Conservation (phyloP, 495 filamentous ascomycete species). For the Trichoderma reesei region DNA sequence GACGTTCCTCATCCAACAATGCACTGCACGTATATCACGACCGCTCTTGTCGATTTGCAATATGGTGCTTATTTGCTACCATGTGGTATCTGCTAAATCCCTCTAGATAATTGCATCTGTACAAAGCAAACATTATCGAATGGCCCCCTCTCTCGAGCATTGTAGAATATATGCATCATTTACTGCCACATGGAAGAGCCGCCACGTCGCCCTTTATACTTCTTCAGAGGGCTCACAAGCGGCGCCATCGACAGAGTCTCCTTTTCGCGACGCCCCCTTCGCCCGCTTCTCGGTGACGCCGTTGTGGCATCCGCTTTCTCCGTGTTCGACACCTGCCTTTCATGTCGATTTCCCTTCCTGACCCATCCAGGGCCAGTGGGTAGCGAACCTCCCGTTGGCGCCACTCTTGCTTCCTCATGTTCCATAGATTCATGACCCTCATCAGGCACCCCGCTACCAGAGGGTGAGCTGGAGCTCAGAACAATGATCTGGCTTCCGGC, state of each 20-base stretch:
- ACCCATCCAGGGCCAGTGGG: slow-evolving; percentile 31
- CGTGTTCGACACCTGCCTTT: not conserved
- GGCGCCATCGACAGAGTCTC: slow-evolving; percentile 10
- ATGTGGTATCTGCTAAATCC: no score
- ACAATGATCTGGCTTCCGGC: slow-evolving; percentile 31
- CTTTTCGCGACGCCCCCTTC: slow-evolving; percentile 12
- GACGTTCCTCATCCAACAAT: no score
- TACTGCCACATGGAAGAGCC: not conserved
- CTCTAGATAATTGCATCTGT: no score
- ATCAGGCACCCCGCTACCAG: slow-evolving; percentile 32
- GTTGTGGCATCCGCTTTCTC: slow-evolving; percentile 14
- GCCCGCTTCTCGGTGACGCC: slow-evolving; percentile 16
- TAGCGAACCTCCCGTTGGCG: slow-evolving; percentile 10
- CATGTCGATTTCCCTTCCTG: slow-evolving; percentile 20
- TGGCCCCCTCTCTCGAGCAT: not conserved
- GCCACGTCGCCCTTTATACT: not conserved
- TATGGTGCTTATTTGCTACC: no score
- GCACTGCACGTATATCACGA: no score
- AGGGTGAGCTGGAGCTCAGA: slow-evolving; percentile 29
- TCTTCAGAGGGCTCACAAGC: not conserved
- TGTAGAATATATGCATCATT: not conserved
- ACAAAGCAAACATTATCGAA: no score
- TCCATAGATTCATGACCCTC: slow-evolving; percentile 11
- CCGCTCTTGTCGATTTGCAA: no score
- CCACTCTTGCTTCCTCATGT: slow-evolving; percentile 8